phyloP scores from a whole-genome alignment of 805 yeast genomes.

The Yarrowia sp. region DNA sequence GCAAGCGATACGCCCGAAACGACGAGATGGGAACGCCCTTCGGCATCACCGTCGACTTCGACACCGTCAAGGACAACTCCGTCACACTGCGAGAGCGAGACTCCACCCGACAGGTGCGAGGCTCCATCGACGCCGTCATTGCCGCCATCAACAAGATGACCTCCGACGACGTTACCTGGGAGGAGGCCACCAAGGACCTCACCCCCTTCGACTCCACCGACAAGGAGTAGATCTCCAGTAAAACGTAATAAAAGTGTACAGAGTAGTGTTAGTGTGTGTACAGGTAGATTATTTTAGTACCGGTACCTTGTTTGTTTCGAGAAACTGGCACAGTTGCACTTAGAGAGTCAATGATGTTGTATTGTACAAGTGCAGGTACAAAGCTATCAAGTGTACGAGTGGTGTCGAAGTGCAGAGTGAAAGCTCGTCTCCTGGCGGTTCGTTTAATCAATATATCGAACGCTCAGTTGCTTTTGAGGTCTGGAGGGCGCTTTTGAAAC shows the following conservation, averaged over 20 bases:
- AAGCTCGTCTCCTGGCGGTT: too few relatives aligned
- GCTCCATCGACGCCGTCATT: constrained; percentile 68
- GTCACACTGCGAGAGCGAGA: constrained; percentile 97
- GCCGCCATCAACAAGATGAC: constrained; percentile 71
- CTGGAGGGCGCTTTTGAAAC: too few relatives aligned
- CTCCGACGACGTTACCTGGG: constrained; percentile 75
- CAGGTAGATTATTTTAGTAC: not conserved
- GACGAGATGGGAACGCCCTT: constrained; percentile 99
- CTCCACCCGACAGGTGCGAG: constrained; percentile 94
- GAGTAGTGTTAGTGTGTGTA: too few relatives aligned
- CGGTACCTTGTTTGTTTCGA: too few relatives aligned
- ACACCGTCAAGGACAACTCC: constrained; percentile 79
- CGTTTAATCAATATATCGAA: too few relatives aligned
- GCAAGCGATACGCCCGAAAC: constrained; percentile 96
- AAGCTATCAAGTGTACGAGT: too few relatives aligned
- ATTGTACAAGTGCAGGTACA: too few relatives aligned
- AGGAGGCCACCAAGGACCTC: constrained; percentile 73
- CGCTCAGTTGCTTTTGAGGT: too few relatives aligned
- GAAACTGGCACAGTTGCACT: too few relatives aligned
- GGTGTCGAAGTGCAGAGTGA: too few relatives aligned
- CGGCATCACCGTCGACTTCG: constrained; percentile 96
- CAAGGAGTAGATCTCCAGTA: not conserved
- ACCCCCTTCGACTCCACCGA: constrained; percentile 56
- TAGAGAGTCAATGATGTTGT: too few relatives aligned
- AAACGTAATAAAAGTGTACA: not conserved